These are phyloP conservation scores for Larix sibirica DNA, from an alignment of 83 land plant genomes.

Conservation along the genomic window DNA sequence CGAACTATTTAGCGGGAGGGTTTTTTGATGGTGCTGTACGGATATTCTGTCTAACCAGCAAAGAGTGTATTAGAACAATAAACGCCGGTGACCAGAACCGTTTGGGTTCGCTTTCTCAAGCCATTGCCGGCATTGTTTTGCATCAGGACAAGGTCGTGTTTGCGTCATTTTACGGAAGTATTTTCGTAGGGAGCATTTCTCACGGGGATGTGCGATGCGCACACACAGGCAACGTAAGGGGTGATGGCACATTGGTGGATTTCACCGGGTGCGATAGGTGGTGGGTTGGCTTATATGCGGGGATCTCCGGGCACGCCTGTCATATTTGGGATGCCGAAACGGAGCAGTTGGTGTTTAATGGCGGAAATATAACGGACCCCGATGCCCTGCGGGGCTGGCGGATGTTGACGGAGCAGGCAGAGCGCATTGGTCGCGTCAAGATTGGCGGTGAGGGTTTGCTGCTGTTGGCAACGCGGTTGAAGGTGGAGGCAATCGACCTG, in stretches of 20 bases:
- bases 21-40: constrained; percentile 62
- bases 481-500: constrained; percentile 30
- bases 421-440: constrained; percentile 43
- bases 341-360: constrained; percentile 42
- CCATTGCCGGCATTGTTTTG: constrained; percentile 50
- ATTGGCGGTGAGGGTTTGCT: constrained; percentile 21
- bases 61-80: constrained; percentile 27
- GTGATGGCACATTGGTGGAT: constrained; percentile 63
- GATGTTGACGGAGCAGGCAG: constrained; percentile 42
- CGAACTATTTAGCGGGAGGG: constrained; percentile 49
- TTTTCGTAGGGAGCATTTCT: constrained; percentile 36
- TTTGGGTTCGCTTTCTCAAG: constrained; percentile 57
- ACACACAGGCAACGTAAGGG: constrained; percentile 37
- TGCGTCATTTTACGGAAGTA: constrained; percentile 61
- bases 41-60: constrained; percentile 40
- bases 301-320: constrained; percentile 61
- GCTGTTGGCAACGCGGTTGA: constrained; percentile 39
- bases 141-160: constrained; percentile 29
- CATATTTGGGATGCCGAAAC: constrained; percentile 58
- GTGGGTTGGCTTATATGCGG: constrained; percentile 79
- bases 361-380: constrained; percentile 56
- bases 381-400: constrained; percentile 76
- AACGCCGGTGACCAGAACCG: constrained; percentile 23
- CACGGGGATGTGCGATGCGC: constrained; percentile 25
- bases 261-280: constrained; percentile 54